Evolutionary conservation across 148 eudicot genomes (phyloP).

Genomic region (Spergularia bocconei): DNA sequence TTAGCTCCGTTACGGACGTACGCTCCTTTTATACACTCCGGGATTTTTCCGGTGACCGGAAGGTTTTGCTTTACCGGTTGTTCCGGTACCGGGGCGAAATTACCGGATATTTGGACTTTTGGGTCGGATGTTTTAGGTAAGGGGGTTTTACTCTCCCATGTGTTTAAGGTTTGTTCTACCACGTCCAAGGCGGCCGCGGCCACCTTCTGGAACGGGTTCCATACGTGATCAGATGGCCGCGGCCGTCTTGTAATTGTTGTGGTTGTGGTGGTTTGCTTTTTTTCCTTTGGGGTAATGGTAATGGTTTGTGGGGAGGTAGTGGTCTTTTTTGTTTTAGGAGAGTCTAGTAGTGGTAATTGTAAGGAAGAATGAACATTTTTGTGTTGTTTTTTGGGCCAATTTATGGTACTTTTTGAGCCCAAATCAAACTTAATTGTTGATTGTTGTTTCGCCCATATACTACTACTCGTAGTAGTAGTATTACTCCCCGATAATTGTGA

Average conservation of each 20-base stretch:
- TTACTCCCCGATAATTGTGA: neutral
- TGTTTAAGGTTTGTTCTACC: slow-evolving; percentile 40
- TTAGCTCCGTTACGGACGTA: slow-evolving; percentile 71
- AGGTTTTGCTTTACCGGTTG: slow-evolving; percentile 37
- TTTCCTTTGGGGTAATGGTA: neutral
- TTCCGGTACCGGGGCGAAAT: slow-evolving; percentile 73
- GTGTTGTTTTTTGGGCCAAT: slow-evolving; percentile 11
- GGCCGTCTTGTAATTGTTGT: neutral
- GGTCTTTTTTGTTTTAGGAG: slow-evolving; percentile 5
- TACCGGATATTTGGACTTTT: slow-evolving; percentile 52
- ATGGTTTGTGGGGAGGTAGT: too few species aligned
- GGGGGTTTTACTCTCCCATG: slow-evolving; percentile 32
- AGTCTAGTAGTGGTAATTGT: slow-evolving; percentile 26
- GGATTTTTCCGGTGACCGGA: slow-evolving; percentile 47
- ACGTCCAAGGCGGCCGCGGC: slow-evolving; percentile 34
- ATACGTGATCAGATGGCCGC: neutral
- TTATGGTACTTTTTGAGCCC: neutral
- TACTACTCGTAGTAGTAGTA: neutral
- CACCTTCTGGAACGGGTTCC: slow-evolving; percentile 49
- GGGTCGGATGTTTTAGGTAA: slow-evolving; percentile 69
- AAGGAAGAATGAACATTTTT: slow-evolving; percentile 6
- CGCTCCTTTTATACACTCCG: slow-evolving; percentile 46
- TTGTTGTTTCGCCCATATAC: neutral
- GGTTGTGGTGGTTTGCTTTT: neutral
- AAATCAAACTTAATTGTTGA: neutral